Base-by-base conservation (phyloP, 2,329 filamentous ascomycete species). In the Colletotrichum gloeosporioides region DNA sequence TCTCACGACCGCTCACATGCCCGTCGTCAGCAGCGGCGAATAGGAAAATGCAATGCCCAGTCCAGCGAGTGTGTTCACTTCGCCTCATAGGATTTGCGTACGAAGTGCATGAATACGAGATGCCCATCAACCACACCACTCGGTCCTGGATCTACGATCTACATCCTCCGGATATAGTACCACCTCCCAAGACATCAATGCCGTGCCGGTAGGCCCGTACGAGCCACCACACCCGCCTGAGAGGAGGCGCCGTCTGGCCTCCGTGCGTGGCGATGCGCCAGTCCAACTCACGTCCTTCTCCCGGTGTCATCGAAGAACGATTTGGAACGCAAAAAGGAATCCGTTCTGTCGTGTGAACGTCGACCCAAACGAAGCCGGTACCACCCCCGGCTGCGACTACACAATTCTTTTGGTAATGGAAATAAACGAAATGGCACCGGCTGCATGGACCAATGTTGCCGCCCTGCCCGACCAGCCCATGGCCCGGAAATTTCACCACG, bases 71-170 rank as follows among this genome's bases (percentile, higher is more conserved):
- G 18, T 61, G 29, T 62, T 31, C 29, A 62, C 31, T 68, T 64
- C 70, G 69, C 69, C 57, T 68, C 63, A 49, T 68, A 44, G 57
- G 57, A 63, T 64, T 63, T 64, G 44, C 62, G 64, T 66, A 49
- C 64, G 55, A 73, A 72, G 63, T 74, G 74, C 74, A 76, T 74
- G 71, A 76, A 76, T 76, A 76, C 74, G 74, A 76, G 74, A 74
- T 61, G 29, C 57, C 44, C 63, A 73, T 67, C 63, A 55, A 57
- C 32, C 57, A 65, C 73, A 73, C 65, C 53, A 65, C 64, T 65
- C 34, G 22, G 44, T 22, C 25, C 13, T 34, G 55, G 39, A 69
- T 76, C 69, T 59, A 8, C 44, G 70, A 76, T 76, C 73, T 76
- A 34, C 69, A 68, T 29, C 39, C 31, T 65, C 34, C 57, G 16